Base-by-base conservation (phyloP, 805 yeast genomes). In the Ogataea polymorpha region DNA sequence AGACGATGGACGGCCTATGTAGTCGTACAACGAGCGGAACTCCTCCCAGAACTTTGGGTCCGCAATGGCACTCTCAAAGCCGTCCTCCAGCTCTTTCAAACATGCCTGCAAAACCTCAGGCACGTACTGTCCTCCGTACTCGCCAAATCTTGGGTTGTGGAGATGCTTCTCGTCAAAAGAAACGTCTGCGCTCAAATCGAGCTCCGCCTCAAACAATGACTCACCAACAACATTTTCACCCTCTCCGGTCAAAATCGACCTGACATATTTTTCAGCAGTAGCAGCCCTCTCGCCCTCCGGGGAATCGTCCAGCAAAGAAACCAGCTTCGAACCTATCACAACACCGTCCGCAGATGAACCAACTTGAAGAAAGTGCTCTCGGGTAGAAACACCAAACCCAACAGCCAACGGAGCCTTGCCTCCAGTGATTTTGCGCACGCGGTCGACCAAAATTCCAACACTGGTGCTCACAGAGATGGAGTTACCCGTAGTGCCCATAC, bases 401-500 rank as follows among this genome's bases (percentile, higher is more conserved):
- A 93, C 96, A 18, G 97, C 97, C 46, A 90, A 62, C 25, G 96
- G 96, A 29, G 77, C 82, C 37, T 80, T 82, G 35, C 75, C 76
- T 16, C 80, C 80, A n/a, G 95, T 75, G 56, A 77, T 74, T 45
- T 76, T 72, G 61, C 95, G 78, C 13, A 93, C 95, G 51, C 88
- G 79, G 21, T 71, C 69, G 52, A 93, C 79, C 48, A 93, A 74
- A 30, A 70, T 77, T 18, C 79, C 77, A 41, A 91, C 76, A 48
- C 81, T 82, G 5, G 68, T 55, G 34, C 79, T 72, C 31, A 95
- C 79, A 16, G 73, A 68, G 14, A 82, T 75, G 16, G 80, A 68
- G 26, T 95, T 91, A 61, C 99, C 99, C 21, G 99, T 93, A 44
- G 96, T 82, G 51, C 98, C 97, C 99, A 93, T 93, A 63, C 96